Base-by-base conservation (phyloP, 306 rosid genomes). In the Trifolium repens region DNA sequence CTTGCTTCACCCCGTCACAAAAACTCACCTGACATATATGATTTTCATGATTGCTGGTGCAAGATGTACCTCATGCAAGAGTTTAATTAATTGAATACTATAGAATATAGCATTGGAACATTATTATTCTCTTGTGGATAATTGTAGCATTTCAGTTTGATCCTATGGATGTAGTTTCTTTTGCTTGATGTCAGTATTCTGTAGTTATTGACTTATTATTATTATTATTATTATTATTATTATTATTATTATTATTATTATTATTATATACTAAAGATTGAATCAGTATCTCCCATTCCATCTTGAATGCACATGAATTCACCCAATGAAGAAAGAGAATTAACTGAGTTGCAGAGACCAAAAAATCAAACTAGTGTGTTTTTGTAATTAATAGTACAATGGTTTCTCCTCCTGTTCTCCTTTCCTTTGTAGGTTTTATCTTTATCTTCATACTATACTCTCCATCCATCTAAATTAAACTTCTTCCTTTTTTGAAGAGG, bases 81-180 rank as follows among this genome's bases (percentile, higher is more conserved):
- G 44, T 62, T 40, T 50, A 71, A 64, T 22, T 67, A 57, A 43
- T 68, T 17, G 3, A 40, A 44, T 63, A 52, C 26, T 55, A 30
- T 64, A 42, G 37, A 78, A 78, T 52, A 62, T 64, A 63, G 61
- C 57, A 37, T 64, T 39, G 17, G 17, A 19, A 35, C 62, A 73
- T 44, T 39, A 24, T 30, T 69, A 44, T 30, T 69, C 74, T 67
- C 22, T 57, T 37, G 11, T 34, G 4, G 35, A 55, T 44, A 57
- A 72, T 54, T 5, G 46, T 30, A 40, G n/a, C 27, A 14, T 40
- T 19, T 78, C 17, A 54, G 40, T 67, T 71, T 62, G 34, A 39
- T 72, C 65, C 22, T 27, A 43, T 72, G 68, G 44, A 34, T 52
- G 15, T 54, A 72, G 19, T 52, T 71, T 72, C 4, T 13, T 16